Conservation (phyloP, 2,329 filamentous ascomycete genomes). For the Grosmannia huntii region DNA sequence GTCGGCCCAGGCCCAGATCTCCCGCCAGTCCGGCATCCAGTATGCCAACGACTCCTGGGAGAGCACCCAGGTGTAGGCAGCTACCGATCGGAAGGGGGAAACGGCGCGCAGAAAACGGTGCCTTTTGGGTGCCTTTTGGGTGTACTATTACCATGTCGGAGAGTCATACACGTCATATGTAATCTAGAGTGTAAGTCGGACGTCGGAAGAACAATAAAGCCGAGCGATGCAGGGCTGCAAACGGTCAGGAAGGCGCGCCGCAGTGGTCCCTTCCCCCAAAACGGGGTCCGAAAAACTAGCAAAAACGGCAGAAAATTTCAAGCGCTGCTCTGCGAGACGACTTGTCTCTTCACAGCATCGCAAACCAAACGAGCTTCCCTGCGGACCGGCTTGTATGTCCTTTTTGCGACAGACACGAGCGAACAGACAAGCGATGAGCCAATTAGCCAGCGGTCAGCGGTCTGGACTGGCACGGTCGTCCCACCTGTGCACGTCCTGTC, state of each 20-base stretch:
- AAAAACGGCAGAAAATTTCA: background rate
- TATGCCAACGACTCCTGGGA: conserved; percentile 30
- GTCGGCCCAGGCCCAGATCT: conserved; percentile 24
- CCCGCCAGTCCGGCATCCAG: conserved; percentile 28
- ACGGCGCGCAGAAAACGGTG: no score
- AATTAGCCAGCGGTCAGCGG: conserved; percentile 15
- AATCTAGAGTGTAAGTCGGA: background rate
- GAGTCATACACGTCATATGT: no score
- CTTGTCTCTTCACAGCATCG: background rate
- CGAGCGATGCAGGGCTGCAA: background rate
- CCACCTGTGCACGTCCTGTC: conserved; percentile 18
- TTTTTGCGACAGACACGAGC: background rate
- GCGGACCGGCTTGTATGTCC: background rate
- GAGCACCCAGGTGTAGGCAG: conserved; percentile 11
- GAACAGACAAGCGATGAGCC: conserved; percentile 18
- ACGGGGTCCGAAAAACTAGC: background rate
- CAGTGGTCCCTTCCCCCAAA: background rate
- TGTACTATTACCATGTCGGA: background rate
- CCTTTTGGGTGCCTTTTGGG: no score
- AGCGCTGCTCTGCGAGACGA: background rate
- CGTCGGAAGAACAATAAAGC: conserved; percentile 3
- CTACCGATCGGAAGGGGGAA: background rate
- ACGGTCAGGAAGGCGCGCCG: background rate
- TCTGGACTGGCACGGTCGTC: conserved; percentile 16
- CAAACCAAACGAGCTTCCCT: background rate